These are phyloP conservation scores for Ophiostoma himal-ulmi DNA, from an alignment of 2,329 filamentous ascomycete species.

Conservation along the genomic window DNA sequence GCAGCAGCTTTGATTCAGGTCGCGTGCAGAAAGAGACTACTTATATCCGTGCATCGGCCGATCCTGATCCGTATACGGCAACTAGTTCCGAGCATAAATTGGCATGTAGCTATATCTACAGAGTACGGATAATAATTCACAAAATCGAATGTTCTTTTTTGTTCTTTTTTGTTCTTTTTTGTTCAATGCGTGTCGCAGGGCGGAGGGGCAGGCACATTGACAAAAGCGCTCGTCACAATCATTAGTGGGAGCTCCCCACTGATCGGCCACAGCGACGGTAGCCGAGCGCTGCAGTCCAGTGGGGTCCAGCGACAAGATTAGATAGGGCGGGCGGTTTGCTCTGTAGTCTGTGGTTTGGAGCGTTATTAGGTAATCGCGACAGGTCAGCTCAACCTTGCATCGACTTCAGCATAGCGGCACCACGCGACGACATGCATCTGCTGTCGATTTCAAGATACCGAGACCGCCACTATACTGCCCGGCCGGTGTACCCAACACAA, in stretches of 20 bases:
- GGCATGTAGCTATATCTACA: too few species aligned
- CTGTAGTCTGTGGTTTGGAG: not conserved
- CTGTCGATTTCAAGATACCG: not conserved
- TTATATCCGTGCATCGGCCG: not conserved
- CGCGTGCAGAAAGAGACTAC: not conserved
- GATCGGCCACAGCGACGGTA: not conserved
- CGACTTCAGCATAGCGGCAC: not conserved
- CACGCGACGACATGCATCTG: not conserved
- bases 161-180: not conserved
- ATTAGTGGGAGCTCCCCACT: constrained; percentile 1
- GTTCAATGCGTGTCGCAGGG: not conserved
- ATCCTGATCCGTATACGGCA: not conserved
- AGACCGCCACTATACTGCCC: not conserved
- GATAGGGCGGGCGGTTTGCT: not conserved
- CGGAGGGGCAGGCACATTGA: not conserved
- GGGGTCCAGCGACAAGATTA: not conserved
- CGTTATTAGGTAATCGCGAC: constrained; percentile 7
- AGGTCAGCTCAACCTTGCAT: not conserved
- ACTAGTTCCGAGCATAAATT: not conserved
- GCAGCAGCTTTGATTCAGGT: too few species aligned
- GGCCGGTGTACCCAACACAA: constrained; percentile 28
- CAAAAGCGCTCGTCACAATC: not conserved
- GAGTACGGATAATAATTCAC: not conserved
- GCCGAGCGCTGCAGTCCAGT: not conserved
- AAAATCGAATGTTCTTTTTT: not conserved